phyloP scores from a whole-genome alignment of 208 protist species.

The Trypanosoma scelopori region DNA sequence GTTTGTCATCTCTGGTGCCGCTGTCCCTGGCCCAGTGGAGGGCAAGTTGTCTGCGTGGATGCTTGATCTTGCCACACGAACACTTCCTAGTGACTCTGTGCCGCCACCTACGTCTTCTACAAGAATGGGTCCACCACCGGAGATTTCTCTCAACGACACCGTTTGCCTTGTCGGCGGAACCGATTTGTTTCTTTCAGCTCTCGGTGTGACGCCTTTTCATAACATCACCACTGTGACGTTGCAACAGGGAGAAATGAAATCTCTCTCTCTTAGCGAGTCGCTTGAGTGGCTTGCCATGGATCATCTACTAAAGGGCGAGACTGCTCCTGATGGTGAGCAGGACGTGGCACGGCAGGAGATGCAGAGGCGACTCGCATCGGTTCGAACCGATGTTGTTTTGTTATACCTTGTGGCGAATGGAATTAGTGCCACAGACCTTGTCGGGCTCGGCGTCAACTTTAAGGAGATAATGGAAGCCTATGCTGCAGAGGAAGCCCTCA shows the following conservation, averaged over 20 bases:
- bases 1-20: constrained; percentile 54
- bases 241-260: constrained; percentile 58
- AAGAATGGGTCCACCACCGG: constrained; percentile 7
- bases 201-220: constrained; percentile 62
- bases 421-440: constrained; percentile 45
- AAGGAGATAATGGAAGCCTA: constrained; percentile 67
- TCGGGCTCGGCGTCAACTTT: constrained; percentile 41
- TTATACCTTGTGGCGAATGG: constrained; percentile 65
- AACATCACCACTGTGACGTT: constrained; percentile 68
- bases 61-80: constrained; percentile 70
- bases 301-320: constrained; percentile 36
- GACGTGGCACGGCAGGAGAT: constrained; percentile 10
- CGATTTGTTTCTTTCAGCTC: constrained; percentile 56
- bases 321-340: not conserved
- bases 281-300: constrained; percentile 71
- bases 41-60: constrained; percentile 71
- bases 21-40: constrained; percentile 57
- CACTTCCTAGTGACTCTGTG: constrained; percentile 17
- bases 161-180: constrained; percentile 64
- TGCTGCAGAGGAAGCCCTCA: constrained; percentile 18
- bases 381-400: constrained; percentile 65
- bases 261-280: constrained; percentile 51
- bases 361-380: constrained; percentile 37
- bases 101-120: constrained; percentile 12
- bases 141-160: constrained; percentile 46